Percentiles rank a stretch among this genome's conserved stretches.
phyloP scores from a whole-genome alignment of 495 filamentous ascomycete genomes.

The Bryoglossum gracile region DNA sequence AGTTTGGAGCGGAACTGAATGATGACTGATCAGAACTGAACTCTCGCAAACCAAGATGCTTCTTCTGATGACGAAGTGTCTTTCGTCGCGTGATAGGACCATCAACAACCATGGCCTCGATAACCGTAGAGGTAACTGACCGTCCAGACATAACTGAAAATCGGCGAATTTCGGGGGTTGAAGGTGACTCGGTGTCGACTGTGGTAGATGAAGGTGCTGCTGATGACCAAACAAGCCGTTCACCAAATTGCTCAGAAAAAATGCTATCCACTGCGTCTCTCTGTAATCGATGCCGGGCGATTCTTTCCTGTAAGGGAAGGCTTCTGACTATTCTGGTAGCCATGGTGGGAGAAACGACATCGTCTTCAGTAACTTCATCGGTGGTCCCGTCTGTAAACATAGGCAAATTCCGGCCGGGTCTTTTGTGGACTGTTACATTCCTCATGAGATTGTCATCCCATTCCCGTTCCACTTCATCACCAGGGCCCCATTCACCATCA shows the following conservation, averaged over 20 bases:
- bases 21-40: slow-evolving; percentile 49
- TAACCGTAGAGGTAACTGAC: slow-evolving; percentile 55
- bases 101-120: slow-evolving; percentile 66
- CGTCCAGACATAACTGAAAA: slow-evolving; percentile 56
- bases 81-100: slow-evolving; percentile 46
- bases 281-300: slow-evolving; percentile 34
- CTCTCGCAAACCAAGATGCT: slow-evolving; percentile 44
- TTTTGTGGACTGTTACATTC: slow-evolving; percentile 51
- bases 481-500: slow-evolving; percentile 40
- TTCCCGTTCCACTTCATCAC: slow-evolving; percentile 36
- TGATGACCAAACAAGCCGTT: slow-evolving; percentile 9
- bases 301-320: slow-evolving; percentile 41
- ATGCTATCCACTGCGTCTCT: slow-evolving; percentile 25
- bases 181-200: slow-evolving; percentile 37
- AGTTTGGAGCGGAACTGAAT: slow-evolving; percentile 40
- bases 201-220: too few species aligned
- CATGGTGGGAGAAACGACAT: slow-evolving; percentile 40
- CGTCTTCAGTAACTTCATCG: slow-evolving; percentile 40
- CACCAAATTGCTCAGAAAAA: slow-evolving; percentile 26
- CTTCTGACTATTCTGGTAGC: slow-evolving; percentile 39
- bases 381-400: slow-evolving; percentile 26
- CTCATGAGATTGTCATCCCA: slow-evolving; percentile 49
- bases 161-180: slow-evolving; percentile 38
- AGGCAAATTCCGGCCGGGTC: slow-evolving; percentile 23
- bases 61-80: slow-evolving; percentile 63